Conservation (phyloP, 306 rosid genomes). For the Mimosa pudica region DNA sequence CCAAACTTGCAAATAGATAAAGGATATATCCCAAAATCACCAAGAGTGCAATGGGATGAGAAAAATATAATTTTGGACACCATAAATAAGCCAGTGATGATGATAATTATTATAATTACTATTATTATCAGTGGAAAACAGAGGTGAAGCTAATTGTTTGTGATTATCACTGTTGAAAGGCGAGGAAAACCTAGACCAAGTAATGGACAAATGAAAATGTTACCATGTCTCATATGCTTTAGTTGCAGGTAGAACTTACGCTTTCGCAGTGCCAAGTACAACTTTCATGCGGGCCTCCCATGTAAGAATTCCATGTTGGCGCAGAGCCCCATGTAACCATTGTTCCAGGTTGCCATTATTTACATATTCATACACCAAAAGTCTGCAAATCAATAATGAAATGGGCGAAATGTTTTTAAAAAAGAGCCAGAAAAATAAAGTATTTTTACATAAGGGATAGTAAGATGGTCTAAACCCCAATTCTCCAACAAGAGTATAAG, state of each 20-base stretch:
- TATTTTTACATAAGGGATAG: neutral
- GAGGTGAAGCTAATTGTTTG: neutral
- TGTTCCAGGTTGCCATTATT: conserved; percentile 96
- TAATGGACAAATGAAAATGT: neutral
- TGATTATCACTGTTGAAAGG: neutral
- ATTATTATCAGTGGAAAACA: neutral
- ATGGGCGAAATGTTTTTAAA: neutral
- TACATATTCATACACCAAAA: conserved; percentile 93
- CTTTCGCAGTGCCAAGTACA: conserved; percentile 88
- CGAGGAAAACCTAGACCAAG: neutral
- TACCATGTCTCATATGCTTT: neutral
- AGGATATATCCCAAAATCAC: conserved; percentile 2
- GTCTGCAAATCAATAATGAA: conserved; percentile 51
- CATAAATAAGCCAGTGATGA: conserved; percentile 22
- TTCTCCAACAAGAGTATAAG: conserved; percentile 5
- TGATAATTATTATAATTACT: too few species aligned
- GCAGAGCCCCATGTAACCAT: conserved; percentile 90
- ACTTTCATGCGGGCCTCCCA: conserved; percentile 96
- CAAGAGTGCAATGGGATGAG: conserved; percentile 14
- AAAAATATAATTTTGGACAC: neutral
- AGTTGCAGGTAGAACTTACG: conserved; percentile 66
- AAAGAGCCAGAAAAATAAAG: neutral
- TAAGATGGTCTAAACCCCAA: conserved; percentile 17
- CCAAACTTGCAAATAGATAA: conserved; percentile 21
- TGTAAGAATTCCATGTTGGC: conserved; percentile 71